Percentiles rank a stretch among this genome's conserved stretches.
phyloP scores from a whole-genome alignment of 106 monocot species.

The Dendrobium catenatum region DNA sequence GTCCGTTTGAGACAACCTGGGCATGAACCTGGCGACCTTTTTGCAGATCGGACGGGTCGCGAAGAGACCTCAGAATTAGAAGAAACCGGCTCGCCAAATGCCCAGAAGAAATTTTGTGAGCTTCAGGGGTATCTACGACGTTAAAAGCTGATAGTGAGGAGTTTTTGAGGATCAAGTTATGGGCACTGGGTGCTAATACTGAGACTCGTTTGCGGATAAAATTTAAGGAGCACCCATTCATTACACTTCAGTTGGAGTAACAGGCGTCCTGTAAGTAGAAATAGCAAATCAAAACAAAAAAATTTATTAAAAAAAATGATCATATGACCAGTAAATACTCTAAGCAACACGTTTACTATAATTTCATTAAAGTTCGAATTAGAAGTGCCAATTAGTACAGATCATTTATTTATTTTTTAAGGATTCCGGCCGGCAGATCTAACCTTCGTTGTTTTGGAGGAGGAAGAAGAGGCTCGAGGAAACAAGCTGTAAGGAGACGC shows the following conservation, averaged over 20 bases:
- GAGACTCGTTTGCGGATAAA: not conserved
- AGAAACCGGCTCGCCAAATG: slow-evolving; percentile 9
- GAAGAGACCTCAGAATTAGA: slow-evolving; percentile 20
- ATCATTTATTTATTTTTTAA: too few species aligned
- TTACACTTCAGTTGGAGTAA: not conserved
- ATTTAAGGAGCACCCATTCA: not conserved
- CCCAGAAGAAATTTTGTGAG: not conserved
- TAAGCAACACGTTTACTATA: too few species aligned
- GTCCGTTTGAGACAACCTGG: slow-evolving; percentile 33
- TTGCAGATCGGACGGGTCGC: slow-evolving; percentile 18
- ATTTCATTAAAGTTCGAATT: too few species aligned
- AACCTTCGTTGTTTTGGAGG: too few species aligned
- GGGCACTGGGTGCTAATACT: not conserved
- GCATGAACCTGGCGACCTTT: slow-evolving; percentile 52
- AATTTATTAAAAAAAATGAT: too few species aligned
- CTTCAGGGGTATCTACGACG: not conserved
- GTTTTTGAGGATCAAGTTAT: not conserved
- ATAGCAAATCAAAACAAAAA: too few species aligned
- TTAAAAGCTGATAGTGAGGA: slow-evolving; percentile 6
- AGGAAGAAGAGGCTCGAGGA: too few species aligned
- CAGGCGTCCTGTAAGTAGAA: too few species aligned
- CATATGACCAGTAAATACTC: too few species aligned
- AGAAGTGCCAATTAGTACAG: too few species aligned
- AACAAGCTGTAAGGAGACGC: too few species aligned
- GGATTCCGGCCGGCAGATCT: too few species aligned